Base-by-base conservation (phyloP, 129 eudicot species). In the Lonicera japonica region DNA sequence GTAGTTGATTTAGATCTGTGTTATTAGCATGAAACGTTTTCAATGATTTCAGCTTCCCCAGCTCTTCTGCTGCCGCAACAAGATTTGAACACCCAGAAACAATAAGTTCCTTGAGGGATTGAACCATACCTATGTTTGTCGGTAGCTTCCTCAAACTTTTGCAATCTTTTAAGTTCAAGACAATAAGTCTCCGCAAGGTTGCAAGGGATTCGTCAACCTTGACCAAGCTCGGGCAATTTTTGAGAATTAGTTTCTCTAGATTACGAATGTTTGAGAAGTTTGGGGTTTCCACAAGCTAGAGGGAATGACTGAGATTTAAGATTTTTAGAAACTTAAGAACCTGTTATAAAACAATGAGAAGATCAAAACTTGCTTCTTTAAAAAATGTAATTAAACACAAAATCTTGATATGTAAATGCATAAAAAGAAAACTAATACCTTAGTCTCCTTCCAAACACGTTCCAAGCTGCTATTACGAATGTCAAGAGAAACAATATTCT, bases 31-130 rank as follows among this genome's bases (percentile, higher is more conserved):
- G 51, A 19, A 68, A 65, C 29, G 46, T 56, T 29, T 11, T 57
- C 21, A 68, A 36, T 20, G 72, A 67, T 25, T 68, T 47, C 56
- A 68, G 21, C 24, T 58, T 58, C 10, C 34, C 66, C 24, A 70
- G 16, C 18, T 70, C 56, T n/a, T 18, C 21, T 0, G 54, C 25
- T 21, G 23, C 9, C 41, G 21, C 34, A 7, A 46, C 38, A 25
- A 70, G 68, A 16, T 51, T 70, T 29, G 61, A 61, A 54, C 75
- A 70, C 25, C 68, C 75, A 25, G 75, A 60, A 9, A 70, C 23
- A 36, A 45, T 39, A 38, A 70, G 40, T 20, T 39, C 36, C 36
- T 70, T 48, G 22, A 70, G 61, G 3, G 54, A 38, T 34, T 39
- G 54, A 14, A 70, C 21, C 54, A 15, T 38, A 23, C 34, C 14